phyloP scores from a whole-genome alignment of 2,329 filamentous ascomycete species.

The Hypomyces perniciosus region DNA sequence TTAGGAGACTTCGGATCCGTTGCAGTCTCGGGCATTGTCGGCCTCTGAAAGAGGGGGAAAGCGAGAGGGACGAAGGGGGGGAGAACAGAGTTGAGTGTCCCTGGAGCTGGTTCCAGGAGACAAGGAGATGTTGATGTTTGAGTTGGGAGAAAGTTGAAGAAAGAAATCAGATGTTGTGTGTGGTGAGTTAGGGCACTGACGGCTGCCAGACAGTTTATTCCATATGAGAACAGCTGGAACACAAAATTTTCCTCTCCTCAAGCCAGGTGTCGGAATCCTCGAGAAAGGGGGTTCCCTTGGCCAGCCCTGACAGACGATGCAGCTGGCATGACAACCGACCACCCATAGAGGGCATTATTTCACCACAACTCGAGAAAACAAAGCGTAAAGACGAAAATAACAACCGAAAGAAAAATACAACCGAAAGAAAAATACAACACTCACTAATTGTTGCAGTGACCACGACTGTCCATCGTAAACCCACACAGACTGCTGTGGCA shows the following conservation, averaged over 20 bases:
- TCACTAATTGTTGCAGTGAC: conserved; percentile 35
- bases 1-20: conserved; percentile 25
- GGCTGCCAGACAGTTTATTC: conserved; percentile 4
- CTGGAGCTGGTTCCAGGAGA: not conserved
- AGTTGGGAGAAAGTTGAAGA: not conserved
- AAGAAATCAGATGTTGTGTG: conserved; percentile 1
- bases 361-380: not conserved
- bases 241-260: too few relatives aligned
- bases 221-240: too few relatives aligned
- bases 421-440: conserved; percentile 14
- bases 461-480: conserved; percentile 30
- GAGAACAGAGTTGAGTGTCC: not conserved
- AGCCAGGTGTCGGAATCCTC: too few relatives aligned
- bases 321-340: too few relatives aligned
- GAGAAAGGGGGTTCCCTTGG: not conserved
- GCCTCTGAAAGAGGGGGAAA: not conserved
- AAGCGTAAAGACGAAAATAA: not conserved
- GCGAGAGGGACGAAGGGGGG: conserved; percentile 1
- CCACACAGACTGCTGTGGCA: conserved; percentile 39
- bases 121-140: not conserved
- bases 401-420: not conserved
- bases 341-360: not conserved
- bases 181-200: not conserved
- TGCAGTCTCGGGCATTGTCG: conserved; percentile 23
- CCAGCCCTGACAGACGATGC: not conserved